Percentiles rank a stretch among this genome's conserved stretches.
Evolutionary conservation across 2,329 filamentous ascomycete species (phyloP).

Genomic region (Neofusicoccum sp.): DNA sequence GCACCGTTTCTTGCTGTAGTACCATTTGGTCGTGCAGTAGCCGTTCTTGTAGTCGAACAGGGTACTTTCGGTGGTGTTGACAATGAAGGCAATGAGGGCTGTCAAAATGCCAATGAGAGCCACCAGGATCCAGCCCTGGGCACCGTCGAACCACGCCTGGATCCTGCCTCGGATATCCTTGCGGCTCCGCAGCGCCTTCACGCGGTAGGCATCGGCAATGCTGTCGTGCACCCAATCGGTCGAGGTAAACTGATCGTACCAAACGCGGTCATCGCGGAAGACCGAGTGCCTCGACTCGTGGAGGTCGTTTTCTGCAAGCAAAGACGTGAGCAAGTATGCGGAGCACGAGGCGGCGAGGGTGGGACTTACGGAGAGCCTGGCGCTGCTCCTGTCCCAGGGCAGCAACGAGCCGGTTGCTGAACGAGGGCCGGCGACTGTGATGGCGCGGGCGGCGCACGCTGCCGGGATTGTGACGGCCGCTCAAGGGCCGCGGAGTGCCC

Average conservation of each 20-base stretch:
- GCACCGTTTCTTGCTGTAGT: slow-evolving; percentile 67
- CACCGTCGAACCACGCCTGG: slow-evolving; percentile 74
- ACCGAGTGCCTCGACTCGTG: slow-evolving; percentile 64
- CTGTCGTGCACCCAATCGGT: slow-evolving; percentile 98
- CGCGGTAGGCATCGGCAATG: slow-evolving; percentile 87
- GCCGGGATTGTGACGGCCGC: slow-evolving; percentile 36
- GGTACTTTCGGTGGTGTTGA: slow-evolving; percentile 80
- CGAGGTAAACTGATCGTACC: slow-evolving; percentile 98
- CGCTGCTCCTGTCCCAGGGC: slow-evolving; percentile 58
- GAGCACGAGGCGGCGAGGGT: background rate
- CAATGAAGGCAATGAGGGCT: slow-evolving; percentile 80
- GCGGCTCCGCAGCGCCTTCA: slow-evolving; percentile 75
- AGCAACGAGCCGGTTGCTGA: slow-evolving; percentile 54
- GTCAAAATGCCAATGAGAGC: slow-evolving; percentile 85
- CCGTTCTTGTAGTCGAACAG: slow-evolving; percentile 92
- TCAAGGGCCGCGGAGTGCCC: slow-evolving; percentile 42
- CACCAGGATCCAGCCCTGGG: slow-evolving; percentile 91
- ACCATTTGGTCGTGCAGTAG: slow-evolving; percentile 72
- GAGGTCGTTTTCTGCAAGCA: slow-evolving; percentile 48
- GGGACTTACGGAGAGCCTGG: slow-evolving; percentile 27
- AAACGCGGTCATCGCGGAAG: slow-evolving; percentile 80
- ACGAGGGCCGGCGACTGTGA: slow-evolving; percentile 32
- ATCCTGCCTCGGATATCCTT: slow-evolving; percentile 84
- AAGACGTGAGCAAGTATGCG: background rate
- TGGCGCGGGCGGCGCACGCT: slow-evolving; percentile 22